Conservation (phyloP, 1,284 basidiomycete species). For the Pisolithus thermaeus region DNA sequence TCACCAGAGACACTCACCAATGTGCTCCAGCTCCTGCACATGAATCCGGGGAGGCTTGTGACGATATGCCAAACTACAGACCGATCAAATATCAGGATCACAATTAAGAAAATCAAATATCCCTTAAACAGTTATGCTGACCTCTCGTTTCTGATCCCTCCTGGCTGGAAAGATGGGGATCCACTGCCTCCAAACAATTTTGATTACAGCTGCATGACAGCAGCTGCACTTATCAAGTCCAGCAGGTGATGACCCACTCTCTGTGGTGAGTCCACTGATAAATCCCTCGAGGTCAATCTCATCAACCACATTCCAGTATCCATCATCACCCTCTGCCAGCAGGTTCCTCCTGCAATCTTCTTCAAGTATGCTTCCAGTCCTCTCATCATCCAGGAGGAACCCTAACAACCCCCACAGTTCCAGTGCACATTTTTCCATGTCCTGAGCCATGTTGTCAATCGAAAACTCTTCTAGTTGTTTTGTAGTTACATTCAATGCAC, state of each 20-base stretch:
- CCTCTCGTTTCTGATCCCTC: no score
- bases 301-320: conserved; percentile 6
- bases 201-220: no score
- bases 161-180: no score
- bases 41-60: no score
- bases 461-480: not conserved
- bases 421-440: conserved; percentile 14
- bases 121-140: no score
- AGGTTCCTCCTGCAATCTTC: conserved; percentile 12
- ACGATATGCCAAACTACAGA: no score
- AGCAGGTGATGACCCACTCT: not conserved
- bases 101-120: no score
- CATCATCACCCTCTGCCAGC: not conserved
- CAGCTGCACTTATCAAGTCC: no score
- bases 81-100: no score
- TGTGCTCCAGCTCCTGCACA: no score
- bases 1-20: no score
- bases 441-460: not conserved
- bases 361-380: conserved; percentile 14
- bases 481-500: not conserved
- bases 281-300: conserved; percentile 6
- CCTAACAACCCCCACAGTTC: conserved; percentile 16
- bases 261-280: not conserved
- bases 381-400: conserved; percentile 25
- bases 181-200: not conserved